These are phyloP conservation scores for Lactarius sp. DNA, from an alignment of 768 basidiomycete species.

Conservation along the genomic window DNA sequence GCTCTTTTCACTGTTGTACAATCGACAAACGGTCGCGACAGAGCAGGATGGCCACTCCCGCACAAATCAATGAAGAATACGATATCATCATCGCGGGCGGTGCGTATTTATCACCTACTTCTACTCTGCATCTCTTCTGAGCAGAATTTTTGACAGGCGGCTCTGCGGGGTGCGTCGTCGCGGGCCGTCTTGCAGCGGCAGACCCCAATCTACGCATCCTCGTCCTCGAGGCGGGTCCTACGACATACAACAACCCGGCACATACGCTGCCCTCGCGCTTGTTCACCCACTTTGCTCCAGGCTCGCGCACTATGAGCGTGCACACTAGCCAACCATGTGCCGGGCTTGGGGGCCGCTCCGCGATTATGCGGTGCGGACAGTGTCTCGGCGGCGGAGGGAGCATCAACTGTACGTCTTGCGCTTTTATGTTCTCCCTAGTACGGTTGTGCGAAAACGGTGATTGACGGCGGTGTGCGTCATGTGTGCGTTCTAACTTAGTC, in stretches of 20 bases:
- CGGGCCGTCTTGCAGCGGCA: conserved; percentile 49
- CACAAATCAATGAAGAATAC: conserved; percentile 26
- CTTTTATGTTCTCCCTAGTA: background rate
- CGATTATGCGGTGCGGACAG: conserved; percentile 42
- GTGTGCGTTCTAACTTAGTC: background rate
- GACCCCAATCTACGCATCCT: conserved; percentile 54
- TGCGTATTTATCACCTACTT: conserved; percentile 26
- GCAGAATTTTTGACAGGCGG: conserved; percentile 34
- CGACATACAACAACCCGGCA: conserved; percentile 40
- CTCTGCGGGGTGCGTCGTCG: conserved; percentile 51
- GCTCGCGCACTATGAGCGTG: conserved; percentile 41
- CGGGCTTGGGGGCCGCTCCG: conserved; percentile 42
- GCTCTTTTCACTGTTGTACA: background rate
- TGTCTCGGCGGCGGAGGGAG: conserved; percentile 59
- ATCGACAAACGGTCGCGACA: background rate
- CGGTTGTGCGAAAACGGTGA: background rate
- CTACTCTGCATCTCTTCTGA: background rate
- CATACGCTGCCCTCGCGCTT: conserved; percentile 55
- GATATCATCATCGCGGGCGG: conserved; percentile 59
- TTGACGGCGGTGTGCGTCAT: background rate
- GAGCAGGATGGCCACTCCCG: conserved; percentile 4
- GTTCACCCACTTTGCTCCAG: conserved; percentile 38
- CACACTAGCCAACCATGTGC: conserved; percentile 39
- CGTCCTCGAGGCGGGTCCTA: conserved; percentile 54
- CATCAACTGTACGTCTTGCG: conserved; percentile 43